Percentiles rank a stretch among this genome's conserved stretches.
Evolutionary conservation across 768 basidiomycete genomes (phyloP).

Genomic region (Kwoniella sp.): DNA sequence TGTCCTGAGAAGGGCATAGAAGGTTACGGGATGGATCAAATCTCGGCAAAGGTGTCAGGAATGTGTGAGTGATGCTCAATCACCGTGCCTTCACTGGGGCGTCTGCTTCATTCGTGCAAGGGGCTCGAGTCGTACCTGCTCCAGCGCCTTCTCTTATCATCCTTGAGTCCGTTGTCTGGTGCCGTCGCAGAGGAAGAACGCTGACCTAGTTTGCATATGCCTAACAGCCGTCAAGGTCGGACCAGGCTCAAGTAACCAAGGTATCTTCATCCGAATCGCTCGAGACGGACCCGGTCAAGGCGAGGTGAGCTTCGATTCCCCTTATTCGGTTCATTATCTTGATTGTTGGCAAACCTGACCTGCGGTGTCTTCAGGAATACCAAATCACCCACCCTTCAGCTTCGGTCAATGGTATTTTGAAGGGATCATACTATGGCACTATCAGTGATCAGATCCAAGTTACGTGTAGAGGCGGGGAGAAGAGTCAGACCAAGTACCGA

Average conservation of each 20-base stretch:
- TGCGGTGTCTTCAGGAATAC: slow-evolving; percentile 58
- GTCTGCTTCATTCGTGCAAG: no score
- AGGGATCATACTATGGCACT: slow-evolving; percentile 89
- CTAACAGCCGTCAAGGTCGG: slow-evolving; percentile 53
- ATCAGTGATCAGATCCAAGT: slow-evolving; percentile 58
- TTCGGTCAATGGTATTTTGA: slow-evolving; percentile 84
- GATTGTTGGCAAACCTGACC: background rate
- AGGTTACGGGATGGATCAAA: slow-evolving; percentile 80
- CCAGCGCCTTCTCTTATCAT: no score
- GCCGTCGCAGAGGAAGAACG: no score
- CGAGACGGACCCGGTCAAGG: slow-evolving; percentile 74
- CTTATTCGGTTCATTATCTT: no score
- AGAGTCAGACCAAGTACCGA: slow-evolving; percentile 64
- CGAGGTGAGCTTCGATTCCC: slow-evolving; percentile 58
- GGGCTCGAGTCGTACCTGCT: no score
- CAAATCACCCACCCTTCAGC: slow-evolving; percentile 88
- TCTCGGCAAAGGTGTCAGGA: slow-evolving; percentile 86
- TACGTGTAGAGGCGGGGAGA: slow-evolving; percentile 73
- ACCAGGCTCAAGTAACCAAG: slow-evolving; percentile 83
- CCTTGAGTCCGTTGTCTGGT: no score
- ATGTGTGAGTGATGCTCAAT: slow-evolving; percentile 61
- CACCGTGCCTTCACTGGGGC: no score
- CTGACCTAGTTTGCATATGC: no score
- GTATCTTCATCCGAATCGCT: slow-evolving; percentile 77
- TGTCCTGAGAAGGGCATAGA: slow-evolving; percentile 75